phyloP scores from a whole-genome alignment of 768 basidiomycete species.

The Auriscalpium microsporum region DNA sequence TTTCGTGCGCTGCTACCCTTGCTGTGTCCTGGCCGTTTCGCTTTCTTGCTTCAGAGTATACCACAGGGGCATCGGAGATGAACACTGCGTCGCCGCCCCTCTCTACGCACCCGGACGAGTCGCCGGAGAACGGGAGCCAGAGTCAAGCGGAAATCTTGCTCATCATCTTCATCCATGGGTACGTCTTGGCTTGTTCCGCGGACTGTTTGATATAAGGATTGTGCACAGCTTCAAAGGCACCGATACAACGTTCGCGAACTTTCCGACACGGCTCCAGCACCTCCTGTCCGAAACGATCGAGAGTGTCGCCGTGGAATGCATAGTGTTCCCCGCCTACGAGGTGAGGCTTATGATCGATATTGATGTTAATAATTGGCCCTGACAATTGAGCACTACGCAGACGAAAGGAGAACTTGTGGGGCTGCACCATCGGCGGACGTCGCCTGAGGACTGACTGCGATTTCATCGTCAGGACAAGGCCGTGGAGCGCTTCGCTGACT shows the following conservation, averaged over 20 bases:
- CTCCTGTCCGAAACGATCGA: slow-evolving; percentile 58
- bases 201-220: not conserved
- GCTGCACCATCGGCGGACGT: too few species aligned
- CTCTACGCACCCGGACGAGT: not conserved
- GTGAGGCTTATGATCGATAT: slow-evolving; percentile 29
- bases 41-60: too few species aligned
- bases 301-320: slow-evolving; percentile 52
- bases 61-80: too few species aligned
- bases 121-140: not conserved
- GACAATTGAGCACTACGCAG: slow-evolving; percentile 26
- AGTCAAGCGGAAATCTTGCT: slow-evolving; percentile 39
- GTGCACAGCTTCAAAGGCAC: slow-evolving; percentile 46
- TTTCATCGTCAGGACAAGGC: slow-evolving; percentile 29
- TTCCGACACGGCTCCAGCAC: slow-evolving; percentile 75
- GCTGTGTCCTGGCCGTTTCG: too few species aligned
- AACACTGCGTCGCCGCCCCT: not conserved
- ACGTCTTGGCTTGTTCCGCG: slow-evolving; percentile 26
- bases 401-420: slow-evolving; percentile 83
- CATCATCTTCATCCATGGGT: slow-evolving; percentile 77
- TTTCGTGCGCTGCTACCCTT: too few species aligned
- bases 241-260: slow-evolving; percentile 66
- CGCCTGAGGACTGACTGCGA: not conserved
- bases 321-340: slow-evolving; percentile 88
- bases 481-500: slow-evolving; percentile 80
- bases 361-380: not conserved